Percentiles rank a stretch among this genome's conserved stretches.
Evolutionary conservation across 176 grass and related monocot genomes (phyloP).

Genomic region (Rhipidocladum racemiflorum): DNA sequence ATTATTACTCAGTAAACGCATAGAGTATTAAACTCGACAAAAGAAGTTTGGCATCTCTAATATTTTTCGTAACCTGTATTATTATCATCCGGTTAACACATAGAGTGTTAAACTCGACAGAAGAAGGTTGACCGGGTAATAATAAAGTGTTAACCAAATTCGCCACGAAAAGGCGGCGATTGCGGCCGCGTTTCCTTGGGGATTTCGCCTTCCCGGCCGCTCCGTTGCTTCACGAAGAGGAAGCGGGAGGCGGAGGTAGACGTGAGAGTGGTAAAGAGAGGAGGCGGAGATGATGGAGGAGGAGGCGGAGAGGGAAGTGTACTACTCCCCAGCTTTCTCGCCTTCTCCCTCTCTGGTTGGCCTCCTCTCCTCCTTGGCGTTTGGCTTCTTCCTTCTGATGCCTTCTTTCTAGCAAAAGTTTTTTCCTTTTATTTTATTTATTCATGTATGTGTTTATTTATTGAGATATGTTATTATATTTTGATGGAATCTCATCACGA

Average conservation of each 20-base stretch:
- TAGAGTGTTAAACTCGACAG: too few relatives aligned
- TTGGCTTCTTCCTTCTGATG: too few relatives aligned
- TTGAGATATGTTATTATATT: background rate
- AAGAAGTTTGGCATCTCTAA: too few relatives aligned
- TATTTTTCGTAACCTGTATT: too few relatives aligned
- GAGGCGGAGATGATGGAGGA: too few relatives aligned
- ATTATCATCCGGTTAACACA: too few relatives aligned
- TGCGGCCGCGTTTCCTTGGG: conserved; percentile 11
- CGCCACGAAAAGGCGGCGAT: conserved; percentile 31
- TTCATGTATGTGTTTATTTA: background rate
- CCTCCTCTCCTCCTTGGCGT: background rate
- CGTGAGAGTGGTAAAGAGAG: background rate
- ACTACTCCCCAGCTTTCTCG: conserved; percentile 26
- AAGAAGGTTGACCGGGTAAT: too few relatives aligned
- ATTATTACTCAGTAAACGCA: too few relatives aligned
- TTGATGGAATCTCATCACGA: background rate
- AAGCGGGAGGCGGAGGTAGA: conserved; percentile 24
- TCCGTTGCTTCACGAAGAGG: conserved; percentile 11
- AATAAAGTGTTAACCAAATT: too few relatives aligned
- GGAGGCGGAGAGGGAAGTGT: background rate
- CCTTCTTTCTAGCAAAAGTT: background rate
- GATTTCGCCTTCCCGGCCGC: background rate
- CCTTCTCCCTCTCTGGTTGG: background rate
- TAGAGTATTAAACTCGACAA: too few relatives aligned
- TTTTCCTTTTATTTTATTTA: background rate